Evolutionary conservation across 2,329 filamentous ascomycete species (phyloP).

Genomic region (Anthostomella pinea): DNA sequence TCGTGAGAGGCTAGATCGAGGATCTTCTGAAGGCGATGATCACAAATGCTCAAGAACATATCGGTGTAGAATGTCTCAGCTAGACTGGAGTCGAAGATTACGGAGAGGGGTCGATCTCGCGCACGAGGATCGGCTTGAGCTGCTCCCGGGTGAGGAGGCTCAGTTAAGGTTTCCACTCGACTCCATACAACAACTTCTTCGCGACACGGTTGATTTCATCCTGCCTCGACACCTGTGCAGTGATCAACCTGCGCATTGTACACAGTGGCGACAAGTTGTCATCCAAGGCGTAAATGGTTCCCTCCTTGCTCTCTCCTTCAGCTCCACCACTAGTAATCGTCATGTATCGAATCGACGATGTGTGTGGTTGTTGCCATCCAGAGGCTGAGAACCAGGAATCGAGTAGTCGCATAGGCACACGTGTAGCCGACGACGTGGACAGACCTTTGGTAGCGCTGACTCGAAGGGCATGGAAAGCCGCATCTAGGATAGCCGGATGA

Average conservation of each 20-base stretch:
- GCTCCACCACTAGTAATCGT: slow-evolving; percentile 13
- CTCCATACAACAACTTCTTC: slow-evolving; percentile 32
- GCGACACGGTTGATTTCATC: slow-evolving; percentile 6
- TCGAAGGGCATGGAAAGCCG: slow-evolving; percentile 31
- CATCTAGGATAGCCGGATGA: slow-evolving; percentile 38
- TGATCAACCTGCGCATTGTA: slow-evolving; percentile 24
- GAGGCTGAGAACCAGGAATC: slow-evolving; percentile 34
- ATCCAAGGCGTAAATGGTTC: slow-evolving; percentile 27
- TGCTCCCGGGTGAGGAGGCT: slow-evolving; percentile 32
- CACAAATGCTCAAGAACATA: slow-evolving; percentile 28
- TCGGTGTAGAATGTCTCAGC: slow-evolving; percentile 35
- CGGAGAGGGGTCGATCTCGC: slow-evolving; percentile 34
- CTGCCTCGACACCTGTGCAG: slow-evolving; percentile 25
- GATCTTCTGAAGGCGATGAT: slow-evolving; percentile 16
- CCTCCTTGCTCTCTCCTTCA: slow-evolving; percentile 24
- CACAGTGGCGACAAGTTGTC: slow-evolving; percentile 31
- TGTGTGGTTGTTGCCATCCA: slow-evolving; percentile 31
- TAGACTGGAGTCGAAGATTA: slow-evolving; percentile 35
- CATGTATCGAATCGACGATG: slow-evolving; percentile 25
- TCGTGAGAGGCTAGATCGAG: slow-evolving; percentile 29
- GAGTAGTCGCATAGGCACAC: slow-evolving; percentile 29
- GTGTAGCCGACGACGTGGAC: slow-evolving; percentile 14
- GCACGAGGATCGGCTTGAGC: slow-evolving; percentile 31
- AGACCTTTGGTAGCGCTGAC: slow-evolving; percentile 22
- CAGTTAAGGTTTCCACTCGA: slow-evolving; percentile 39